Evolutionary conservation across 768 basidiomycete species (phyloP), one percentile per base, ranked within the genome.

Genomic region (Royoungia palumana): DNA sequence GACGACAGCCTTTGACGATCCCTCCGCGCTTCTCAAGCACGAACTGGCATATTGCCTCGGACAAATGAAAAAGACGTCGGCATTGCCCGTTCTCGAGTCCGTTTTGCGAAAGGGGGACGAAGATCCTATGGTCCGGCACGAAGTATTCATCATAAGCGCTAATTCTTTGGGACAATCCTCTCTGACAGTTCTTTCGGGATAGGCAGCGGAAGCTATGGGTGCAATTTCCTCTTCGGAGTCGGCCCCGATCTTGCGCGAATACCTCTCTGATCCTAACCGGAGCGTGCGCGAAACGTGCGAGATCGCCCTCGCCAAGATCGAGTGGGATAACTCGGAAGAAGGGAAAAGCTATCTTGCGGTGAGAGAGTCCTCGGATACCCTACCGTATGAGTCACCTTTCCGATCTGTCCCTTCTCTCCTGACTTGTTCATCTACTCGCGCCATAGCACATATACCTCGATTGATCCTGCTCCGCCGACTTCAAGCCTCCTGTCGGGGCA

Each of bases 131-230:
- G 96, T 98, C 52, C 77, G 96, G 46, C 96, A 99, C 71, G 96
- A 99, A 79, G 92, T 89, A 57, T 50, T 58, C 40, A 14, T 30
- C 17, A 39, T 28, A 27, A n/a, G 25, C 5, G 22, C 12, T 41
- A 28, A 32, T n/a, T 22, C 46, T 34, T 22, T 19, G 34, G 19
- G 8, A 13, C 35, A n/a, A 12, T 34, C 41, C 35, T 36, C 35
- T 47, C 38, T 56, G 53, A 58, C 35, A 37, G 48, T 45, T 54
- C 50, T 47, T 46, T n/a, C 43, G 55, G 54, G 55, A 40, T 54
- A 94, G 89, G 94, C 95, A 42, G 96, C 96, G n/a, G 96, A 99
- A 71, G 96, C 96, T 9, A 87, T 99, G 75, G 96, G 94, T 35
- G 96, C 96, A 1, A 91, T 98, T 32, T 92, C 89, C 8, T 74